phyloP scores from a whole-genome alignment of 345 rosid species.

The Raphanus sativus region DNA sequence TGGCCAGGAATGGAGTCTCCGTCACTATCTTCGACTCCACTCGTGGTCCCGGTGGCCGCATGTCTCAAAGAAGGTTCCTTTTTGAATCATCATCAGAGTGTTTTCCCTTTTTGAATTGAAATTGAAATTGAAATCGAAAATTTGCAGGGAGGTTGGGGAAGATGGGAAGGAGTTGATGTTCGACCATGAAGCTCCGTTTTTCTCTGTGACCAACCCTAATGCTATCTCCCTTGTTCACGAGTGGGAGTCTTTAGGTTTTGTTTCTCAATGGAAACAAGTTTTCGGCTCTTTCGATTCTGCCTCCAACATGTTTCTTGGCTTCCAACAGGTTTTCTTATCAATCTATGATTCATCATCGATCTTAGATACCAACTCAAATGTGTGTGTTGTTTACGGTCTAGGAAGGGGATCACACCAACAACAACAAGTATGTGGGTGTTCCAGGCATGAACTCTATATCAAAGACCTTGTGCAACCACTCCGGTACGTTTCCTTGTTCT shows the following conservation, averaged over 20 bases:
- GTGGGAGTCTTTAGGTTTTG: constrained; percentile 73
- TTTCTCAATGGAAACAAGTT: constrained; percentile 69
- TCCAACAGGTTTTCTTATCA: constrained; percentile 46
- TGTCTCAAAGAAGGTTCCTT: too few species aligned
- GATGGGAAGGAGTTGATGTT: constrained; percentile 71
- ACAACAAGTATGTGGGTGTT: constrained; percentile 69
- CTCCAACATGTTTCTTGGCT: constrained; percentile 49
- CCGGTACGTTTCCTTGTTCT: constrained; percentile 44
- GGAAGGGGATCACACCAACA: constrained; percentile 42
- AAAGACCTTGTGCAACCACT: constrained; percentile 60
- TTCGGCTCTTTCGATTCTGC: constrained; percentile 60
- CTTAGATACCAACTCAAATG: too few species aligned
- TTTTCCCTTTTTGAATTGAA: neutral
- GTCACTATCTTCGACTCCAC: too few species aligned
- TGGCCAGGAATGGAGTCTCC: too few species aligned
- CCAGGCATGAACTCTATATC: constrained; percentile 86
- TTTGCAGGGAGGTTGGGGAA: constrained; percentile 55
- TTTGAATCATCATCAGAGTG: too few species aligned
- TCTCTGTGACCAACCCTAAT: constrained; percentile 49
- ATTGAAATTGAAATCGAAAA: neutral
- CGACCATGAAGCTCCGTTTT: constrained; percentile 88
- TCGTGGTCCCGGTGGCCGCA: too few species aligned
- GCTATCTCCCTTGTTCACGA: constrained; percentile 57
- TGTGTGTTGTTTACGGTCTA: constrained; percentile 1
- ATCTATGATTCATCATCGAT: too few species aligned